Conservation (phyloP, 1,139 yeast species). For the Suhomyces yuchorum region DNA sequence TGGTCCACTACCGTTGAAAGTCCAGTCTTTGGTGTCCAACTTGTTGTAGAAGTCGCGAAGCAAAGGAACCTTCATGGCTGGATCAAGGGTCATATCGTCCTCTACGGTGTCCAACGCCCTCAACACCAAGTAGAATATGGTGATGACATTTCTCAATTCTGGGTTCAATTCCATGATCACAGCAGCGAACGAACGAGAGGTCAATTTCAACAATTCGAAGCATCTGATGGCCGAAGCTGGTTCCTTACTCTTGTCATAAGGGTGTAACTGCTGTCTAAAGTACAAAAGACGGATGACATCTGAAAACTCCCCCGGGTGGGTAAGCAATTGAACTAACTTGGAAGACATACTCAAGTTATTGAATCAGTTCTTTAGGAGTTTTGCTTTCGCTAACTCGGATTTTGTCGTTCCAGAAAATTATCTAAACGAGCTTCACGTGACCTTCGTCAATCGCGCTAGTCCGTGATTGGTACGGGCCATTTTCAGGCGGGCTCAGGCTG, state of each 20-base stretch:
- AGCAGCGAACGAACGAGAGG: conserved; percentile 91
- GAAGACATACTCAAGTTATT: conserved; percentile 49
- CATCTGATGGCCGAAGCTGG: conserved; percentile 60
- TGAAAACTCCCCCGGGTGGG: conserved; percentile 73
- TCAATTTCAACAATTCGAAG: conserved; percentile 62
- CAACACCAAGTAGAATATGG: conserved; percentile 80
- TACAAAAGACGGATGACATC: conserved; percentile 64
- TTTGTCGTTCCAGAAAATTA: conserved; percentile 6
- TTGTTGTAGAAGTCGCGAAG: conserved; percentile 68
- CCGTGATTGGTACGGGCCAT: background rate
- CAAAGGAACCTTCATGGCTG: conserved; percentile 70
- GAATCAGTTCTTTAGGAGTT: background rate
- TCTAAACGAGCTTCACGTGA: conserved; percentile 9
- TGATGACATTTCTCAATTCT: conserved; percentile 76
- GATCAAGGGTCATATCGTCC: conserved; percentile 89
- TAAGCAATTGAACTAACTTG: conserved; percentile 59
- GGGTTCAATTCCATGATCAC: conserved; percentile 92
- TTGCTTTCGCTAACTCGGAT: background rate
- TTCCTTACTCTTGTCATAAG: conserved; percentile 46
- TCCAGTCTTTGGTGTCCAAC: conserved; percentile 71
- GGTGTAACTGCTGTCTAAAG: conserved; percentile 58
- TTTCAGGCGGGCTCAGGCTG: background rate
- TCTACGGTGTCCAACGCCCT: conserved; percentile 96
- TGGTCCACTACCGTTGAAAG: conserved; percentile 72
- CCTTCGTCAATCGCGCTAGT: background rate